A percentile compares a stretch with the other conserved stretches of the same genome.
These are phyloP conservation scores for Penicillium flavigenum DNA, from an alignment of 495 filamentous ascomycete species.

Conservation along the genomic window DNA sequence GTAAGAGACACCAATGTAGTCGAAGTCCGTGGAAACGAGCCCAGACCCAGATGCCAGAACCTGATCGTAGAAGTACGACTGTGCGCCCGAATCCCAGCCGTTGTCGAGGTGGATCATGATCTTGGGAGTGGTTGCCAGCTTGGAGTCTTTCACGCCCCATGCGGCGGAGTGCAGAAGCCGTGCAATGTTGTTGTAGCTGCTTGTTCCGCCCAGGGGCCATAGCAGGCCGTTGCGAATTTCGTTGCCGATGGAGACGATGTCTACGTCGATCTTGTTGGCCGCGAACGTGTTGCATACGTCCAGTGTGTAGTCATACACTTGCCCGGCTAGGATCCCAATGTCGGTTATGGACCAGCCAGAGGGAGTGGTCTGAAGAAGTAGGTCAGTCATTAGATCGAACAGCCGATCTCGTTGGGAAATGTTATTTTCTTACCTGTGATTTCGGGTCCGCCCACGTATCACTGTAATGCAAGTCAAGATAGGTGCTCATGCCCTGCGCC, in stretches of 20 bases:
- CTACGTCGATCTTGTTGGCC: slow-evolving; percentile 50
- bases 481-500: slow-evolving; percentile 61
- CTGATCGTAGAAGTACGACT: slow-evolving; percentile 61
- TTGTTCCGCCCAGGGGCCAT: slow-evolving; percentile 58
- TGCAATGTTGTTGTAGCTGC: slow-evolving; percentile 58
- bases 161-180: slow-evolving; percentile 61
- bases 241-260: slow-evolving; percentile 67
- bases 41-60: slow-evolving; percentile 51
- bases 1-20: slow-evolving; percentile 69
- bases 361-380: slow-evolving; percentile 45
- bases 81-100: slow-evolving; percentile 65
- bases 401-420: not conserved
- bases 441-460: slow-evolving; percentile 62
- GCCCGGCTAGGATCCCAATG: slow-evolving; percentile 56
- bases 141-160: slow-evolving; percentile 61
- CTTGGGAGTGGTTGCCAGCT: slow-evolving; percentile 53
- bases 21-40: slow-evolving; percentile 56
- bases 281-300: slow-evolving; percentile 60
- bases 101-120: slow-evolving; percentile 72
- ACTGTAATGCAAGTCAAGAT: slow-evolving; percentile 69
- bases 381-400: not conserved
- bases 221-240: slow-evolving; percentile 65
- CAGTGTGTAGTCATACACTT: slow-evolving; percentile 66
- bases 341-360: slow-evolving; percentile 58
- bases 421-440: slow-evolving; percentile 33